These are phyloP conservation scores for Polytrichum formosum DNA, from an alignment of 225 moss, liverwort and hornwort species.

Conservation along the genomic window DNA sequence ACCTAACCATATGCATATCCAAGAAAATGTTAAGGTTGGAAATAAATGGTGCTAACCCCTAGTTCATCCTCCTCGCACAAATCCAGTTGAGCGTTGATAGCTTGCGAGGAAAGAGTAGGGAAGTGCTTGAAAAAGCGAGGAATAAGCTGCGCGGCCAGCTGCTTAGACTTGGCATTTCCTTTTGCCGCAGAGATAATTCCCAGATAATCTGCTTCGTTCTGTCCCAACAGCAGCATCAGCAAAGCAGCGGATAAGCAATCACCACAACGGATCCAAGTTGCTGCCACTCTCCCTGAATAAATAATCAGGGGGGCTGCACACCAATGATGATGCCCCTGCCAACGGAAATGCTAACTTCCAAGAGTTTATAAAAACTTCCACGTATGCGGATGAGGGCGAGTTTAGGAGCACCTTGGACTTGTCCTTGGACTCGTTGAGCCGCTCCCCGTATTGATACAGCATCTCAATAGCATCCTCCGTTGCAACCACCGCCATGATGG, in stretches of 20 bases:
- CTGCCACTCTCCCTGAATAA: background rate
- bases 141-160: constrained; percentile 91
- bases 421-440: constrained; percentile 57
- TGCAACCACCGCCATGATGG: constrained; percentile 7
- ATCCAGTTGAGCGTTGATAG: constrained; percentile 97
- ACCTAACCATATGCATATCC: background rate
- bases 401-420: constrained; percentile 40
- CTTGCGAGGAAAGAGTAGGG: constrained; percentile 71
- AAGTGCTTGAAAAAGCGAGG: constrained; percentile 96
- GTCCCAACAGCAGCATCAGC: constrained; percentile 12
- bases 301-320: too few species aligned
- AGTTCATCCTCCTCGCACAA: constrained; percentile 99
- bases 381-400: background rate
- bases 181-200: constrained; percentile 94
- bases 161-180: constrained; percentile 89
- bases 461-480: constrained; percentile 54
- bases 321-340: background rate
- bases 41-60: constrained; percentile 55
- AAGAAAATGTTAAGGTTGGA: background rate
- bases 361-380: constrained; percentile 3
- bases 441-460: constrained; percentile 66
- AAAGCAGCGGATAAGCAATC: background rate
- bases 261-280: background rate
- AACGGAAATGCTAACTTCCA: constrained; percentile 1
- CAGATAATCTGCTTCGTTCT: constrained; percentile 96